phyloP scores from a whole-genome alignment of 345 rosid genomes.

The Eucalyptus leucophloia region DNA sequence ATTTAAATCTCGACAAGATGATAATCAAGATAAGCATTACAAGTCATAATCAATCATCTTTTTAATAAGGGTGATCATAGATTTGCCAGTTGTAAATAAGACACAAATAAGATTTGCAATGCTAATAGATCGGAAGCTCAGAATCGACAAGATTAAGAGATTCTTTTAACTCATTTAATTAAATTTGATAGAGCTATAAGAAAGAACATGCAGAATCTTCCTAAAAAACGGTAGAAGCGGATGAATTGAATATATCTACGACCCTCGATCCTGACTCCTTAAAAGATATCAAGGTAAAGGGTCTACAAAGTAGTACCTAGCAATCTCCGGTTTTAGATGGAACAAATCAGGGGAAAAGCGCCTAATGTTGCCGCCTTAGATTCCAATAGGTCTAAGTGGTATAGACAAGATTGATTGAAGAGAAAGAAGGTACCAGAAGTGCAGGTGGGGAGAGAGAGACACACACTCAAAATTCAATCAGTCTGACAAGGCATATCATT shows the following conservation, averaged over 20 bases:
- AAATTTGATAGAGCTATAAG: accelerated
- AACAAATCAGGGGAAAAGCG: background rate
- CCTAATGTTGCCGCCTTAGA: background rate
- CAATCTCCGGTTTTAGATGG: background rate
- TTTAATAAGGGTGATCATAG: too few relatives aligned
- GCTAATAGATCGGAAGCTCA: too few relatives aligned
- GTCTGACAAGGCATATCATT: background rate
- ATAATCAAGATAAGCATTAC: too few relatives aligned
- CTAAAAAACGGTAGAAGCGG: too few relatives aligned
- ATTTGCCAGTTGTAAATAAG: too few relatives aligned
- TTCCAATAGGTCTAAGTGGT: background rate
- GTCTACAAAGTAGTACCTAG: background rate
- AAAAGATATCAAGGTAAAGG: background rate
- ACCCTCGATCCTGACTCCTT: background rate
- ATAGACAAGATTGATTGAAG: background rate
- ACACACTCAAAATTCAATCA: background rate
- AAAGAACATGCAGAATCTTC: too few relatives aligned
- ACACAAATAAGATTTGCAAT: too few relatives aligned
- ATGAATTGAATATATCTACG: background rate
- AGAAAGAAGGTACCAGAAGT: background rate
- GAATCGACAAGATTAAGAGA: too few relatives aligned
- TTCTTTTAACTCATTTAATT: too few relatives aligned
- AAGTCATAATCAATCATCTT: too few relatives aligned
- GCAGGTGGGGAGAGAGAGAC: background rate
- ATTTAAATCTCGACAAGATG: too few relatives aligned